Evolutionary conservation across 495 filamentous ascomycete genomes (phyloP).

Genomic region (Aspergillus sclerotiicarbonarius): DNA sequence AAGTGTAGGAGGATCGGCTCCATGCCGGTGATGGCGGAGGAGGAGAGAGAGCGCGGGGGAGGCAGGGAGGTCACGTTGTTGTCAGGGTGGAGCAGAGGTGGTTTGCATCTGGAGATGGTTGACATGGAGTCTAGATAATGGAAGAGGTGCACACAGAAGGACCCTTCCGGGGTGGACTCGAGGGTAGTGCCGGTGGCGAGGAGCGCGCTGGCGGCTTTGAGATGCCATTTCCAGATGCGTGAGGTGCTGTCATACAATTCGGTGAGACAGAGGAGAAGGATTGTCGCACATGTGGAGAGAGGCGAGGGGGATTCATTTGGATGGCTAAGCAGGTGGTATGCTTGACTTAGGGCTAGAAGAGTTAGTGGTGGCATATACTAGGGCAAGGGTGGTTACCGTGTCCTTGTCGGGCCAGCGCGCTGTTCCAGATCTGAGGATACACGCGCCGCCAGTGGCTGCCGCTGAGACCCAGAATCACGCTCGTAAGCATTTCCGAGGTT

Average conservation of each 20-base stretch:
- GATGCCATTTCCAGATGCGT: conserved; percentile 30
- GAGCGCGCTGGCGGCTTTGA: conserved; percentile 16
- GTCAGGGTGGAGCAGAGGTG: too few species aligned
- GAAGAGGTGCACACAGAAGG: conserved; percentile 28
- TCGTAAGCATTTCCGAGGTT: conserved; percentile 26
- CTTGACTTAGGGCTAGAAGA: conserved; percentile 23
- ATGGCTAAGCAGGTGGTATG: conserved; percentile 15
- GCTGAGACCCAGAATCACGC: conserved; percentile 28
- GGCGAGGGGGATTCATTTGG: conserved; percentile 12
- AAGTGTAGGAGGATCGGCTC: too few species aligned
- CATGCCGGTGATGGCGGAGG: too few species aligned
- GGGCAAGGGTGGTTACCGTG: too few species aligned
- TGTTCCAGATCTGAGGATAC: conserved; percentile 28
- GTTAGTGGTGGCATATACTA: too few species aligned
- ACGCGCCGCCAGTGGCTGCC: conserved; percentile 32
- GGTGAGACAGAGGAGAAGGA: conserved; percentile 27
- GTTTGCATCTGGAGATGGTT: conserved; percentile 31
- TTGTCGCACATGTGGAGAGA: conserved; percentile 26
- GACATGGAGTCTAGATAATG: conserved; percentile 35
- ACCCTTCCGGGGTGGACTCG: conserved; percentile 7
- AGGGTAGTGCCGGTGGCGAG: too few species aligned
- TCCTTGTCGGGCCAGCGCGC: conserved; percentile 26
- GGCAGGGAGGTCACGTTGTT: too few species aligned
- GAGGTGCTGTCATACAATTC: conserved; percentile 30
- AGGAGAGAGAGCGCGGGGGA: too few species aligned